Percentiles rank a stretch among this genome's conserved stretches.
Evolutionary conservation across 352 stramenopile genomes (phyloP).

Genomic region (Nothophytophthora sp.): DNA sequence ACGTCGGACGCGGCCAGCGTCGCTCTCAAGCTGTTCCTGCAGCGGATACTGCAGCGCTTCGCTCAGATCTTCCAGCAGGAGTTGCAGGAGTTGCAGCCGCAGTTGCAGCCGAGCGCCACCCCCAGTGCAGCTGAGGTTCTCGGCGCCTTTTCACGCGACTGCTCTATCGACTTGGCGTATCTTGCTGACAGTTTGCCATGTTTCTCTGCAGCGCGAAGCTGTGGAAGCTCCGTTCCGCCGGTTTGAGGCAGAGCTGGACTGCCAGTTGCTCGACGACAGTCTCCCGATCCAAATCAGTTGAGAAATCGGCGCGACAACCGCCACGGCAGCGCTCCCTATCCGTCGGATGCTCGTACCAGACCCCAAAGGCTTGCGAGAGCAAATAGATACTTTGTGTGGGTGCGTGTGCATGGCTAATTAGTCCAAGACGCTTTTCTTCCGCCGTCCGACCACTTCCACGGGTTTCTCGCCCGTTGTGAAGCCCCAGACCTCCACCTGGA

Average conservation of each 20-base stretch:
- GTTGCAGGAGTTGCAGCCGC: conserved; percentile 42
- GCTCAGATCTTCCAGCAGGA: conserved; percentile 40
- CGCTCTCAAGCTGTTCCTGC: conserved; percentile 58
- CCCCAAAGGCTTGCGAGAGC: too few species aligned
- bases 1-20: conserved; percentile 46
- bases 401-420: too few species aligned
- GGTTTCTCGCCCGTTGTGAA: conserved; percentile 74
- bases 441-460: conserved; percentile 25
- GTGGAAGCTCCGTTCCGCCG: conserved; percentile 34
- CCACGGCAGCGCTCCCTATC: too few species aligned
- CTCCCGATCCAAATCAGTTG: too few species aligned
- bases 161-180: not conserved
- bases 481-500: conserved; percentile 86
- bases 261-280: conserved; percentile 30
- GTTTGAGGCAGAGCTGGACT: conserved; percentile 34
- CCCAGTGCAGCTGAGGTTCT: conserved; percentile 33
- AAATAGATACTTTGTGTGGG: conserved; percentile 33
- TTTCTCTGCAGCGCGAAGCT: conserved; percentile 32
- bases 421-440: conserved; percentile 72
- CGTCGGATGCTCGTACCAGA: too few species aligned
- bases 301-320: too few species aligned
- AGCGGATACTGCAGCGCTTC: conserved; percentile 55
- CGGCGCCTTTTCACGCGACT: too few species aligned
- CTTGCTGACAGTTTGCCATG: too few species aligned
- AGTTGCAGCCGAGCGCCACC: conserved; percentile 44